Percentiles rank a stretch among this genome's conserved stretches.
These are phyloP conservation scores for Citrus medica DNA, from an alignment of 345 rosid genomes.

Conservation along the genomic window DNA sequence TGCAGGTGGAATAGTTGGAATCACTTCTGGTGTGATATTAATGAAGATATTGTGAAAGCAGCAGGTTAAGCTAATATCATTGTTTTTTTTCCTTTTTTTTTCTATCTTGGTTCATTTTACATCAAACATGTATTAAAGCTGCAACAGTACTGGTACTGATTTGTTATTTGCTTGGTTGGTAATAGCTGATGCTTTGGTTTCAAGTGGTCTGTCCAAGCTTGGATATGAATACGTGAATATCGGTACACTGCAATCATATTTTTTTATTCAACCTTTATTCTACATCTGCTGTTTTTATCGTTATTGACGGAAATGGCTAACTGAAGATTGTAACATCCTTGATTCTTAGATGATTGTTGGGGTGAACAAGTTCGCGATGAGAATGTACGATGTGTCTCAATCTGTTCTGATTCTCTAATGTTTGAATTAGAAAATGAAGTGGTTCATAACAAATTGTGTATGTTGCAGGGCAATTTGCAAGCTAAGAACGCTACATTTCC, in stretches of 20 bases:
- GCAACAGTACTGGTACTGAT: background rate
- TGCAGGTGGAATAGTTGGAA: slow-evolving; percentile 53
- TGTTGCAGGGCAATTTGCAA: slow-evolving; percentile 60
- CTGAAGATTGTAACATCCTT: background rate
- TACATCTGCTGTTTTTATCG: background rate
- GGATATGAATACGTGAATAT: slow-evolving; percentile 83
- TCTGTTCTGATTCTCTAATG: background rate
- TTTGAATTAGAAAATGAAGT: background rate
- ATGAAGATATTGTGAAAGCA: slow-evolving; percentile 39
- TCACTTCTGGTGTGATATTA: slow-evolving; percentile 37
- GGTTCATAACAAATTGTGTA: background rate
- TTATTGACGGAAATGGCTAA: background rate
- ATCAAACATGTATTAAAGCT: background rate
- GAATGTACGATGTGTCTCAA: slow-evolving; percentile 33
- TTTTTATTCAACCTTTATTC: background rate
- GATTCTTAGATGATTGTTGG: slow-evolving; percentile 87
- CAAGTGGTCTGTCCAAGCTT: slow-evolving; percentile 74
- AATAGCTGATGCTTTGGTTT: slow-evolving; percentile 76
- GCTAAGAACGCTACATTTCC: slow-evolving; percentile 66
- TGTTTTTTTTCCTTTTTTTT: too few species aligned
- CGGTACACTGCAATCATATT: slow-evolving; percentile 35
- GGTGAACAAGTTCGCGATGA: slow-evolving; percentile 70
- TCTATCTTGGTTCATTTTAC: too few species aligned
- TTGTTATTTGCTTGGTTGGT: background rate
- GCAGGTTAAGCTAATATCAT: slow-evolving; percentile 18